Percentiles rank a stretch among this genome's conserved stretches.
Evolutionary conservation across 163 green algal genomes (phyloP).

Genomic region (Smithsoniella earleae): DNA sequence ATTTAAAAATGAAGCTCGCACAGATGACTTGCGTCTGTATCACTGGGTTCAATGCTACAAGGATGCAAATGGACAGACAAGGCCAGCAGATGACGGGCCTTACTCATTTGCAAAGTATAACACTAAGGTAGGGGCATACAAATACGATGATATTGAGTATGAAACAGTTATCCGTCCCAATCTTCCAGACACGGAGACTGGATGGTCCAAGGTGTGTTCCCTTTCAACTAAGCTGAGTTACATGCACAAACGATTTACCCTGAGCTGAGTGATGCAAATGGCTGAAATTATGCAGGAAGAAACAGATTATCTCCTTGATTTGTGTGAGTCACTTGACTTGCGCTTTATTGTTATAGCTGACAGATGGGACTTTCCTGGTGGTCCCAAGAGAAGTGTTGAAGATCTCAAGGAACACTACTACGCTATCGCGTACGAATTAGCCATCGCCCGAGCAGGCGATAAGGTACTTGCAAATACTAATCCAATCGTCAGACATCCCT

Average conservation of each 20-base stretch:
- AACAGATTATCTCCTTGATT: constrained; percentile 86
- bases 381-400: constrained; percentile 57
- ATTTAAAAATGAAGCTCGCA: constrained; percentile 71
- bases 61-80: constrained; percentile 54
- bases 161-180: constrained; percentile 7
- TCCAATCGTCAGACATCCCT: constrained; percentile 1
- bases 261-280: too few relatives aligned
- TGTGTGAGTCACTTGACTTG: constrained; percentile 71
- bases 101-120: constrained; percentile 91
- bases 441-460: constrained; percentile 34
- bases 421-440: constrained; percentile 45
- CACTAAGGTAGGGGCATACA: constrained; percentile 59
- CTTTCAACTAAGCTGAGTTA: too few relatives aligned
- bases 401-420: constrained; percentile 94
- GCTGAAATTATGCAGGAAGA: constrained; percentile 78
- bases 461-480: constrained; percentile 18
- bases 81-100: constrained; percentile 53
- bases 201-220: constrained; percentile 13
- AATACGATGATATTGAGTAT: constrained; percentile 27
- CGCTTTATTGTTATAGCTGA: constrained; percentile 81
- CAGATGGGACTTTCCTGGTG: constrained; percentile 62
- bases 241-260: too few relatives aligned
- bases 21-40: constrained; percentile 66
- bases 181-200: constrained; percentile 22
- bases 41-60: constrained; percentile 87